Percentiles rank a stretch among this genome's conserved stretches.
Evolutionary conservation across 306 rosid genomes (phyloP).

Genomic region (Prunus mira): DNA sequence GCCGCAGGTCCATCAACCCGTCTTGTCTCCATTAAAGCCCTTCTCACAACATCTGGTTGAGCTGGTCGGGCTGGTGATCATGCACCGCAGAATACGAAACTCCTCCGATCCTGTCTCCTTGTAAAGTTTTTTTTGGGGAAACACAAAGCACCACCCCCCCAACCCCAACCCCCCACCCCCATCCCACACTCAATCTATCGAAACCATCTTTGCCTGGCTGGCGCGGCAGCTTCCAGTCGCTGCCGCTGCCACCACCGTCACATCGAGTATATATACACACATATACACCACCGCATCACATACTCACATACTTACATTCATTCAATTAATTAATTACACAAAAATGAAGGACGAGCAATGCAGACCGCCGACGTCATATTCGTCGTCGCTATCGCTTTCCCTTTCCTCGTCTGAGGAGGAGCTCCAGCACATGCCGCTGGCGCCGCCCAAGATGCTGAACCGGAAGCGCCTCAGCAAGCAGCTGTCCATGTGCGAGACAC

Average conservation of each 20-base stretch:
- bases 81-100: neutral
- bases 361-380: neutral
- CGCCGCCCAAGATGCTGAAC: constrained; percentile 35
- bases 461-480: constrained; percentile 51
- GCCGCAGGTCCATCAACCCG: constrained; percentile 6
- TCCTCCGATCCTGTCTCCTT: constrained; percentile 7
- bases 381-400: constrained; percentile 14
- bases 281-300: neutral
- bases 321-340: neutral
- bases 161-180: neutral
- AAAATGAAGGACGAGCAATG: neutral
- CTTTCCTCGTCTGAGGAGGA: constrained; percentile 41
- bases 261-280: neutral
- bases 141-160: neutral
- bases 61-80: constrained; percentile 37
- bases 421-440: constrained; percentile 39
- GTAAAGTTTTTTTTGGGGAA: neutral
- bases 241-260: constrained; percentile 7
- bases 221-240: constrained; percentile 7
- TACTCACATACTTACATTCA: neutral
- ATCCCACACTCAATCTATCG: neutral
- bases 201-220: neutral
- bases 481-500: constrained; percentile 50
- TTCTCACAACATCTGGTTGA: constrained; percentile 7
- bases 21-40: constrained; percentile 27